Percentiles rank a stretch among this genome's conserved stretches.
Conservation (phyloP, 257 asterid genomes). For the Echites panduratus region DNA sequence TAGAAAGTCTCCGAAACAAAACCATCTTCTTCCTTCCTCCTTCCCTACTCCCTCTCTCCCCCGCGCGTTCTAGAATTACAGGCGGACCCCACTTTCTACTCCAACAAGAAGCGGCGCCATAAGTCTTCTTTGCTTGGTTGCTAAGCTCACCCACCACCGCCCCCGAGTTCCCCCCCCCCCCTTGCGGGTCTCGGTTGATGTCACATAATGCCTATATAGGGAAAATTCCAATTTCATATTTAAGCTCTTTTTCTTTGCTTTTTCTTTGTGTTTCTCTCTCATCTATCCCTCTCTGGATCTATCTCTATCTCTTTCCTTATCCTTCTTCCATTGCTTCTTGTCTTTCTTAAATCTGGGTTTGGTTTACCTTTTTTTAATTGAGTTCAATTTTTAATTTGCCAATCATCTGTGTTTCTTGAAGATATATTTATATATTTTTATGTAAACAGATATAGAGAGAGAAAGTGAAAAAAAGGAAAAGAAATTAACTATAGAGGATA, state of each 20-base stretch:
- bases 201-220: slow-evolving; percentile 15
- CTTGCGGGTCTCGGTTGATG: not conserved
- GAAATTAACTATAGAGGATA: no score
- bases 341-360: not conserved
- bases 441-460: not conserved
- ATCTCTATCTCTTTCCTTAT: slow-evolving; percentile 1
- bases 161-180: not conserved
- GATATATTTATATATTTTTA: not conserved
- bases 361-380: slow-evolving; percentile 2
- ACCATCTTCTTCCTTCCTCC: not conserved
- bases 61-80: not conserved
- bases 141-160: slow-evolving; percentile 30
- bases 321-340: not conserved
- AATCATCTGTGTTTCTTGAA: slow-evolving; percentile 10
- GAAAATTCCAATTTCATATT: slow-evolving; percentile 23
- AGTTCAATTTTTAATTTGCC: slow-evolving; percentile 7
- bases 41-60: not conserved
- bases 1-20: slow-evolving; percentile 2
- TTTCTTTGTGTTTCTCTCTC: not conserved
- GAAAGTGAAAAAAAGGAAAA: no score
- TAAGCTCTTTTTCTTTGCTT: not conserved
- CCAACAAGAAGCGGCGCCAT: slow-evolving; percentile 28
- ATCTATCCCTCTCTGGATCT: not conserved
- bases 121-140: slow-evolving; percentile 31
- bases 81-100: slow-evolving; percentile 18